phyloP scores from a whole-genome alignment of 192 early-diverging fungal genomes.

The Jimgerdemannia flammicorona region DNA sequence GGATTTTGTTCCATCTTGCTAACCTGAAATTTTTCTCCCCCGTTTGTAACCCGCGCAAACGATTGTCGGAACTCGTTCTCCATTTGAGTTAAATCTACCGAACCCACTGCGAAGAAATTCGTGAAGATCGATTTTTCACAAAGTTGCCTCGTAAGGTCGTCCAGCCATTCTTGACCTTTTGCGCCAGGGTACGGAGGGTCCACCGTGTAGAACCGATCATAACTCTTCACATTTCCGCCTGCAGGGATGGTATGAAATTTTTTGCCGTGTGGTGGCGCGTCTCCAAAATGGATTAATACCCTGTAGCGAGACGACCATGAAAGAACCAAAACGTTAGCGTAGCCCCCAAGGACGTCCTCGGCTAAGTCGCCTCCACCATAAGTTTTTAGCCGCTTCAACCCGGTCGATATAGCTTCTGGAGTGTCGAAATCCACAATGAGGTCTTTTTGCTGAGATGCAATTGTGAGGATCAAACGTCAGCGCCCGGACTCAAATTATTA shows the following conservation, averaged over 20 bases:
- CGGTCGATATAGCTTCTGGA: background rate
- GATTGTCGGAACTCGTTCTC: background rate
- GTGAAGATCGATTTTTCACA: background rate
- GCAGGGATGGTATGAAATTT: background rate
- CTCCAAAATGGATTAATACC: background rate
- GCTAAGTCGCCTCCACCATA: background rate
- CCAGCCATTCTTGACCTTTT: background rate
- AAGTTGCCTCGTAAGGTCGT: background rate
- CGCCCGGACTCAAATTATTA: too few species aligned
- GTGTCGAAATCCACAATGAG: background rate
- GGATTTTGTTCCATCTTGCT: background rate
- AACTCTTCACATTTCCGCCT: background rate
- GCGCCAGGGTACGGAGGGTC: background rate
- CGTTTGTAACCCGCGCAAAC: background rate
- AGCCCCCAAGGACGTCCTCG: background rate
- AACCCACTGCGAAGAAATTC: background rate
- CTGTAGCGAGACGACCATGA: background rate
- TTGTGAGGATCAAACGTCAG: too few species aligned
- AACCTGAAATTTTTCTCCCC: background rate
- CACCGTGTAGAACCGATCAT: background rate
- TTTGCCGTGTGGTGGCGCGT: background rate
- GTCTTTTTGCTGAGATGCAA: background rate
- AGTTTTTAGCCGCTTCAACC: background rate
- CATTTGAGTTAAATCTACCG: background rate
- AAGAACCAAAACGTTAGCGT: background rate